Evolutionary conservation across 768 basidiomycete species (phyloP).

Genomic region (Hemileccinum rubropunctum): DNA sequence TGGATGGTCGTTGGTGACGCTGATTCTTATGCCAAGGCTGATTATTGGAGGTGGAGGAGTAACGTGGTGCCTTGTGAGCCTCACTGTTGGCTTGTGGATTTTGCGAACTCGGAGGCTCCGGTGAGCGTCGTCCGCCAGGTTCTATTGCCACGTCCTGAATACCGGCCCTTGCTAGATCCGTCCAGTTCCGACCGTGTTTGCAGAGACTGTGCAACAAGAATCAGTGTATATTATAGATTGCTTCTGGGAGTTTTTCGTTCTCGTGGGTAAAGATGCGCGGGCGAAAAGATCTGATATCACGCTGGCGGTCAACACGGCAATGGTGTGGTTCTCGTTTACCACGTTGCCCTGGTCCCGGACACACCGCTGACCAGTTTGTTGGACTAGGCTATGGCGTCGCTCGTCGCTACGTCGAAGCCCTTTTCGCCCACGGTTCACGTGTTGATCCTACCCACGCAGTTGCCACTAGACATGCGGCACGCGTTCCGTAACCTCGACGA

Average conservation of each 20-base stretch:
- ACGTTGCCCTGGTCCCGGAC: not conserved
- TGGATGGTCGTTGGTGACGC: constrained; percentile 84
- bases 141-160: not conserved
- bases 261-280: constrained; percentile 68
- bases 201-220: constrained; percentile 35
- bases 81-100: constrained; percentile 59
- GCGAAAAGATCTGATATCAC: constrained; percentile 56
- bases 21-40: constrained; percentile 65
- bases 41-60: constrained; percentile 79
- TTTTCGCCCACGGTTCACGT: constrained; percentile 74
- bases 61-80: constrained; percentile 41
- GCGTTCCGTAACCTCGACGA: constrained; percentile 73
- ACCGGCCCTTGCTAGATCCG: constrained; percentile 39
- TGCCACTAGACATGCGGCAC: constrained; percentile 68
- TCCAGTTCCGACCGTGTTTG: constrained; percentile 42
- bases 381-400: constrained; percentile 50
- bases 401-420: constrained; percentile 53
- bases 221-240: constrained; percentile 71
- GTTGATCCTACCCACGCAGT: constrained; percentile 66
- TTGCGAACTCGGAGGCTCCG: constrained; percentile 28
- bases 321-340: constrained; percentile 37
- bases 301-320: constrained; percentile 56
- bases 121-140: constrained; percentile 36
- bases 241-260: constrained; percentile 74
- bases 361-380: not conserved